Evolutionary conservation across 768 basidiomycete genomes (phyloP).

Genomic region (Crucibulum laeve): DNA sequence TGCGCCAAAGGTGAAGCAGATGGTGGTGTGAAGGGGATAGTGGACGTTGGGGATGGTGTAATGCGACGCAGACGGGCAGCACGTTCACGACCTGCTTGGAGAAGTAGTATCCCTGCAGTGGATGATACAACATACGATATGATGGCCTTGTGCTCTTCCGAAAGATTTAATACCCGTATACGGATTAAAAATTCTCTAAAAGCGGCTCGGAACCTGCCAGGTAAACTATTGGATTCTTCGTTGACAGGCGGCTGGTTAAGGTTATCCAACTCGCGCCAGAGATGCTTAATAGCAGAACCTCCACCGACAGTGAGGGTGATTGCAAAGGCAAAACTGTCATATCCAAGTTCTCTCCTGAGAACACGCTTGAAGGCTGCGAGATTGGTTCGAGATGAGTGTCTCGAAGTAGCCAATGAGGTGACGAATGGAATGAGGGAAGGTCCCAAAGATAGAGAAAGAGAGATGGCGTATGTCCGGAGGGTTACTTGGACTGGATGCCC

Average conservation of each 20-base stretch:
- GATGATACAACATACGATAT: conserved; percentile 55
- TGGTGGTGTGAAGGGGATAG: conserved; percentile 4
- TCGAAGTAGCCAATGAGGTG: conserved; percentile 22
- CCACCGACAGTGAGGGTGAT: conserved; percentile 64
- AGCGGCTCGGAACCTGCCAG: neutral
- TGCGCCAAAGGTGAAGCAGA: conserved; percentile 1
- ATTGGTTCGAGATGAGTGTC: conserved; percentile 14
- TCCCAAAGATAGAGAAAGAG: conserved; percentile 61
- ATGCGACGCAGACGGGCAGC: conserved; percentile 18
- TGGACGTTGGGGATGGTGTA: conserved; percentile 41
- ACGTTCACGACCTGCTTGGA: conserved; percentile 46
- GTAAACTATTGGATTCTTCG: neutral
- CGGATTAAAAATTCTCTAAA: conserved; percentile 4
- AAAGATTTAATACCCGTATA: conserved; percentile 19
- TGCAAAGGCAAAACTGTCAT: conserved; percentile 67
- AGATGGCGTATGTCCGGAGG: conserved; percentile 63
- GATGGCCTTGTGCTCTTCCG: conserved; percentile 49
- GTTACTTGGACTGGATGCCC: conserved; percentile 55
- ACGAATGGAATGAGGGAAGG: conserved; percentile 58
- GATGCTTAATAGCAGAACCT: conserved; percentile 46
- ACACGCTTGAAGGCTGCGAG: conserved; percentile 28
- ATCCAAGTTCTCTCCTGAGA: conserved; percentile 51
- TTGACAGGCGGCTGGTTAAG: neutral
- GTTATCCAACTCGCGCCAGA: conserved; percentile 28
- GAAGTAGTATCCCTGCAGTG: conserved; percentile 47